Percentiles rank a stretch among this genome's conserved stretches.
phyloP scores from a whole-genome alignment of 192 early-diverging fungal genomes.

The Gaertneriomyces sp. region DNA sequence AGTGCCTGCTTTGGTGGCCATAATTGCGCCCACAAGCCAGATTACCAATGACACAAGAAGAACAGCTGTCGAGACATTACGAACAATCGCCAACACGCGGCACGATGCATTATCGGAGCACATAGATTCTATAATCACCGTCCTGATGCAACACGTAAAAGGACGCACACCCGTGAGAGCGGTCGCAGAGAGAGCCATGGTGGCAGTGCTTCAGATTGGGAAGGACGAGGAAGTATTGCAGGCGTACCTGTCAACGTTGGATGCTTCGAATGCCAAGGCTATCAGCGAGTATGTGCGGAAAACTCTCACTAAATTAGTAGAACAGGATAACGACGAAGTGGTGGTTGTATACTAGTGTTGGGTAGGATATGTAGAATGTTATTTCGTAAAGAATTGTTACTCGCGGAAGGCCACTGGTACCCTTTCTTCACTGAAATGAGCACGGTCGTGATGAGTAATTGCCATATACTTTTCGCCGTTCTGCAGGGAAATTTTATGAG shows the following conservation, averaged over 20 bases:
- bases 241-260: slow-evolving; percentile 36
- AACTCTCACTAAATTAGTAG: slow-evolving; percentile 49
- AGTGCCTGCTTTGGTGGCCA: slow-evolving; percentile 9
- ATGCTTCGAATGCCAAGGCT: slow-evolving; percentile 38
- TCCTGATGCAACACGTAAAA: slow-evolving; percentile 68
- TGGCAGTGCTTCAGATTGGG: slow-evolving; percentile 66
- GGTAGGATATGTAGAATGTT: no score
- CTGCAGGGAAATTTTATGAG: background rate
- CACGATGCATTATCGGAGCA: no score
- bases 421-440: slow-evolving; percentile 25
- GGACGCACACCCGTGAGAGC: slow-evolving; percentile 75
- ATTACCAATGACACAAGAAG: slow-evolving; percentile 22
- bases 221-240: slow-evolving; percentile 27
- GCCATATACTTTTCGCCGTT: slow-evolving; percentile 32
- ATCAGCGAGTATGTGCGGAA: slow-evolving; percentile 49
- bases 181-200: slow-evolving; percentile 75
- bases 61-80: slow-evolving; percentile 4
- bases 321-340: slow-evolving; percentile 45
- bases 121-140: slow-evolving; percentile 35
- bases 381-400: background rate
- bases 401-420: slow-evolving; percentile 24
- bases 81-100: no score
- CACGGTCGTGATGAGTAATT: slow-evolving; percentile 24
- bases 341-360: slow-evolving; percentile 6
- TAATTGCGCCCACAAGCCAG: slow-evolving; percentile 10